Evolutionary conservation across 2,329 filamentous ascomycete genomes (phyloP), one percentile per base, ranked within the genome.

Genomic region (Phialophora chinensis): DNA sequence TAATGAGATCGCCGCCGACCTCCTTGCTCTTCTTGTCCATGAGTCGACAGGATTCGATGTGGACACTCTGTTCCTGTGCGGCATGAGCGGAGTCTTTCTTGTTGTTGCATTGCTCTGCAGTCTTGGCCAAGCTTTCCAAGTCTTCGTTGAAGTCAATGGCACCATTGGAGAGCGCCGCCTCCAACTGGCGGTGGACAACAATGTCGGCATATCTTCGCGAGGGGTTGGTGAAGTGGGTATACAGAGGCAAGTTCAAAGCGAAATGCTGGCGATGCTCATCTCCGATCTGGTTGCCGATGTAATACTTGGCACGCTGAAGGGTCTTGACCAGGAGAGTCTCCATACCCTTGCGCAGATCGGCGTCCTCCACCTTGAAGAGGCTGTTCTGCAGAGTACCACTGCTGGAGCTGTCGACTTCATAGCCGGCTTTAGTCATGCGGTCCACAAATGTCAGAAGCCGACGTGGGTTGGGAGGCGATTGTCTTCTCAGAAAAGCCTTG

Each of bases 31-130:
- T 91, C 82, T 91, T 93, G 81, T 98, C 93, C 91, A 99, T 97
- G 74, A 88, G 90, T 73, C 95, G 91, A 84, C 95, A 99, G 4
- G 94, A 92, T 78, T 98, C 95, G 70, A 99, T 97, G 81, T 99
- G 95, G 58, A 99, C 93, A 79, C 95, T 98, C 82, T 99, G 95
- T 79, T 99, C 95, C 79, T 99, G 95, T 14, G 95, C 95, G 75
- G 92, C 95, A 81, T 97, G 94, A 1, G 95, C 93, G 12, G 93
- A 98, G 77, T 99, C 95, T 80, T 98, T 99, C 88, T 98, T 99
- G 76, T 91, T 97, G 83, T 99, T 99, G 85, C 92, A 97, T 73
- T 92, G 88, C 79, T 99, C 95, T 8, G 93, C 91, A 59, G 91
- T 96, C 87, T 98, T 99, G 74, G 89, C 89, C 50, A 99, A 84